Evolutionary conservation across 768 basidiomycete genomes (phyloP).

Genomic region (Coprinopsis strossmayeri): DNA sequence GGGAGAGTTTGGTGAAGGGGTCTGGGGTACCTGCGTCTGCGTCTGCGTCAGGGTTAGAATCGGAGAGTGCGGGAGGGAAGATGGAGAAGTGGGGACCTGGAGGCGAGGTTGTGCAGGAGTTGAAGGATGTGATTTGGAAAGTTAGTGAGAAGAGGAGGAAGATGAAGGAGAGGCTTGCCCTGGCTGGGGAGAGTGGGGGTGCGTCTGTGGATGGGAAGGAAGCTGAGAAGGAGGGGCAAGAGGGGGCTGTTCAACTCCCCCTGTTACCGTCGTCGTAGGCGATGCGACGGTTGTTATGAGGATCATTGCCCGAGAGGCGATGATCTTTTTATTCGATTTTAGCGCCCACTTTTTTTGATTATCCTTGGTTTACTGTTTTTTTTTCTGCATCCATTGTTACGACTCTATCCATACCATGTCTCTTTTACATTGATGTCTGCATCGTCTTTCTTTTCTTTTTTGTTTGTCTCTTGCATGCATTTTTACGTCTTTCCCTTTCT

Average conservation of each 20-base stretch:
- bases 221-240: neutral
- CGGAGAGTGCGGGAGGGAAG: constrained; percentile 11
- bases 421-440: too few species aligned
- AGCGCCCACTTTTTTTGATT: neutral
- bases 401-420: too few species aligned
- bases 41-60: constrained; percentile 9
- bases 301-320: too few species aligned
- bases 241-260: neutral
- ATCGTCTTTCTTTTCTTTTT: neutral
- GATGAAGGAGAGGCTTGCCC: constrained; percentile 25
- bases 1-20: too few species aligned
- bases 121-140: constrained; percentile 85
- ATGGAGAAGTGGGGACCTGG: constrained; percentile 19
- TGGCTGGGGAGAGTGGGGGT: too few species aligned
- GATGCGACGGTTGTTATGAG: too few species aligned
- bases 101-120: constrained; percentile 75
- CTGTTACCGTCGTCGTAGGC: neutral
- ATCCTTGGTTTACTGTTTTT: neutral
- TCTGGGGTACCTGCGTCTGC: too few species aligned
- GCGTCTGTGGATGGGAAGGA: neutral
- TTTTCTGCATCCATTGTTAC: neutral
- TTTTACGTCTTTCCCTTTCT: too few species aligned
- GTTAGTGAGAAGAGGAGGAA: constrained; percentile 64
- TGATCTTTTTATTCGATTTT: neutral
- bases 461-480: neutral